phyloP scores from a whole-genome alignment of 78 protist species.

The Cavenderia fasciculata region DNA sequence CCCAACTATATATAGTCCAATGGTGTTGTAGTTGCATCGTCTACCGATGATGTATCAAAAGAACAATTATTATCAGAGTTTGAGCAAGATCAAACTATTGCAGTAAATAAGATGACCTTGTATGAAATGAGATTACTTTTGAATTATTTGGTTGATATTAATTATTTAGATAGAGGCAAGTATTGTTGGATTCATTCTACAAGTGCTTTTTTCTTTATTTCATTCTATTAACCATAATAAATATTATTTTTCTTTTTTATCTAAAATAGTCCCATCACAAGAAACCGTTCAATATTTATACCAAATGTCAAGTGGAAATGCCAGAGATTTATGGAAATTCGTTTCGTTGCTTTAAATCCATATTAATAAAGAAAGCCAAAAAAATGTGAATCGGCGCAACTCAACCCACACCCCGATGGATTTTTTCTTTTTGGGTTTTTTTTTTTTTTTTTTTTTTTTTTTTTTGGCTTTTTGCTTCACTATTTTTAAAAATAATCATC shows the following conservation, averaged over 20 bases:
- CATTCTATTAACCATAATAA: not conserved
- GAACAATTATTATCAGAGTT: not conserved
- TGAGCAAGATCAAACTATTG: not conserved
- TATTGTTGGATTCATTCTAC: not conserved
- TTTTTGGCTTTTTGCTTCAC: too few relatives aligned
- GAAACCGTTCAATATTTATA: slow-evolving; percentile 58
- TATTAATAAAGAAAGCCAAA: too few relatives aligned
- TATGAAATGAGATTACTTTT: slow-evolving; percentile 37
- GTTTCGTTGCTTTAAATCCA: slow-evolving; percentile 20
- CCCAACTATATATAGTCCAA: not conserved
- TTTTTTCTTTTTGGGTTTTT: too few relatives aligned
- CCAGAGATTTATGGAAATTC: slow-evolving; percentile 62
- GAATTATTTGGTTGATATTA: slow-evolving; percentile 40
- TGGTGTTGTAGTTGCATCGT: slow-evolving; percentile 55
- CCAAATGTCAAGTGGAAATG: slow-evolving; percentile 63
- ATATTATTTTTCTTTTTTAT: not conserved
- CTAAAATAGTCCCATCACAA: slow-evolving; percentile 35
- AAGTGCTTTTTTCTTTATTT: not conserved
- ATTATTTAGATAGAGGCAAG: slow-evolving; percentile 2
- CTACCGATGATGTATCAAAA: slow-evolving; percentile 25
- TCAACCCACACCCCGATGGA: too few relatives aligned
- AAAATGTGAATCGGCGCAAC: too few relatives aligned
- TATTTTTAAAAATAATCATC: too few relatives aligned
- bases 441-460: too few relatives aligned
- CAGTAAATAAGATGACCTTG: slow-evolving; percentile 6